Conservation (phyloP, 345 rosid species). For the Eucalyptus dawsonii region DNA sequence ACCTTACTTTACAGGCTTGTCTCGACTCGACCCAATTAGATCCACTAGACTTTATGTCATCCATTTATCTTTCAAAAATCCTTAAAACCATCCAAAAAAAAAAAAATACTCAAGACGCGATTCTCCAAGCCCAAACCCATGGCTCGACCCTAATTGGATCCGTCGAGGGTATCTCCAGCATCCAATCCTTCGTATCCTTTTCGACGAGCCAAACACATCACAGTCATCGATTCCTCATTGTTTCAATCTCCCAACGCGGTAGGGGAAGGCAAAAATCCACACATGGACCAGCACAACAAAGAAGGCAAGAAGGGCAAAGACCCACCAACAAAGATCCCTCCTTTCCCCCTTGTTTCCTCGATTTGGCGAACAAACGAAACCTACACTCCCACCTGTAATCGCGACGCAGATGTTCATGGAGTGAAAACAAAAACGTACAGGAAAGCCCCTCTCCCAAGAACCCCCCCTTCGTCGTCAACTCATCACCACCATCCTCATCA, state of each 20-base stretch:
- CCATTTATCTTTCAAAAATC: accelerated
- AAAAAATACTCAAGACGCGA: no score
- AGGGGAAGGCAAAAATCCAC: background rate
- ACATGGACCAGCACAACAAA: background rate
- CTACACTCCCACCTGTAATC: background rate
- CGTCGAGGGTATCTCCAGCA: background rate
- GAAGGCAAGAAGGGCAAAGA: background rate
- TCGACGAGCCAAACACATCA: background rate
- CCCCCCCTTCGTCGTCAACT: background rate
- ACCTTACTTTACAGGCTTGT: background rate
- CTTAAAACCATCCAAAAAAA: accelerated
- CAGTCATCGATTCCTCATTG: background rate
- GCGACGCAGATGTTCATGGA: background rate
- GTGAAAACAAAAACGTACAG: no score
- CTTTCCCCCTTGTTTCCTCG: background rate
- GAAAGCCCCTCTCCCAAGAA: background rate
- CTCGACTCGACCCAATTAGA: background rate
- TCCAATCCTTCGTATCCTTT: background rate
- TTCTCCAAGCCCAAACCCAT: background rate
- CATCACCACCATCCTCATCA: background rate
- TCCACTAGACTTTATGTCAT: accelerated
- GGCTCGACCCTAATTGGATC: background rate
- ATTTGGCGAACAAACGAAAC: background rate
- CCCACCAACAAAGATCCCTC: background rate
- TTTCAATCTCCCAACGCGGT: background rate